A percentile compares a stretch with the other conserved stretches of the same genome.
Conservation (phyloP, 331 rosid species). For the Malus hybrid region DNA sequence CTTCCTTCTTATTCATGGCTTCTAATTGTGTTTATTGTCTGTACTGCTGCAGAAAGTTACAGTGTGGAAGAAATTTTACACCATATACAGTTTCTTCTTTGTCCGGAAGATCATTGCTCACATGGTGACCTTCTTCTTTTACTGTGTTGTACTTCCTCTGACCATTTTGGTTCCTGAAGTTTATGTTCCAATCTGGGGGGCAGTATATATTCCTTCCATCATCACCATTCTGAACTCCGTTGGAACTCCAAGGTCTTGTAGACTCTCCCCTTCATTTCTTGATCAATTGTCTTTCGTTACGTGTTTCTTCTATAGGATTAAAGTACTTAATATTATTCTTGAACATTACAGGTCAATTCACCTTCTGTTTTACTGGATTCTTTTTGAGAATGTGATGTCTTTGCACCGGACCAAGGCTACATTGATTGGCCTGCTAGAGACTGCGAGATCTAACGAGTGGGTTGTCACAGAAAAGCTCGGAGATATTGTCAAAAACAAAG, state of each 20-base stretch:
- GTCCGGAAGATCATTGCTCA: slow-evolving; percentile 94
- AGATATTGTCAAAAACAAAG: slow-evolving; percentile 52
- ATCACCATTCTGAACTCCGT: slow-evolving; percentile 95
- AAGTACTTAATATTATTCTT: slow-evolving; percentile 9
- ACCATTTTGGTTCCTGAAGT: slow-evolving; percentile 97
- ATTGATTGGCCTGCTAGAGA: slow-evolving; percentile 64
- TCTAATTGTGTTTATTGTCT: not conserved
- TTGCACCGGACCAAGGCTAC: slow-evolving; percentile 89
- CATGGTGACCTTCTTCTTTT: slow-evolving; percentile 87
- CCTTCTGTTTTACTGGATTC: slow-evolving; percentile 92
- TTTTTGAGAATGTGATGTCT: slow-evolving; percentile 95
- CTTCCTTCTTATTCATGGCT: not conserved
- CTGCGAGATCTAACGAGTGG: slow-evolving; percentile 86
- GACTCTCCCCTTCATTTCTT: not conserved
- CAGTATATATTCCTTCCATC: slow-evolving; percentile 93
- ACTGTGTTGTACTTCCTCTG: slow-evolving; percentile 87
- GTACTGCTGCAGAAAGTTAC: slow-evolving; percentile 61
- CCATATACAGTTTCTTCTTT: slow-evolving; percentile 93
- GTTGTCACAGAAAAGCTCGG: slow-evolving; percentile 92
- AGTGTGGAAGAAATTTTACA: slow-evolving; percentile 92
- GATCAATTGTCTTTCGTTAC: not conserved
- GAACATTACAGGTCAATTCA: slow-evolving; percentile 72
- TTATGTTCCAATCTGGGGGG: slow-evolving; percentile 96
- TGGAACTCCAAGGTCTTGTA: slow-evolving; percentile 84
- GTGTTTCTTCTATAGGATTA: not conserved